A percentile compares a stretch with the other conserved stretches of the same genome.
Conservation (phyloP, 352 stramenopile genomes). For the Pythium pyrilobum region DNA sequence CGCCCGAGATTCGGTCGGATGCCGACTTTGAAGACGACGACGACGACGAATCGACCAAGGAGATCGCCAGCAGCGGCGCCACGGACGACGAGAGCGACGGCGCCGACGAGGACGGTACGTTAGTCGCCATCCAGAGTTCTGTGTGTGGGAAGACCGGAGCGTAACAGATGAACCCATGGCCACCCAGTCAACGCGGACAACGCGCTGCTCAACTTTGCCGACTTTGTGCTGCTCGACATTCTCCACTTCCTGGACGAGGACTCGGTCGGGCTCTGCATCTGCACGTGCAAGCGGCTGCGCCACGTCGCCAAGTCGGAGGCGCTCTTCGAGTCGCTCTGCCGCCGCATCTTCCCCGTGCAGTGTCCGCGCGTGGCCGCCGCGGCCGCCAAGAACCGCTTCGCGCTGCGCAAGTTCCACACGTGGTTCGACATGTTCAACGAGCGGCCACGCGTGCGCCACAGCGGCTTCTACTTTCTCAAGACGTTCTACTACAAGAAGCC, state of each 20-base stretch:
- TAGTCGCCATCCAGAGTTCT: neutral
- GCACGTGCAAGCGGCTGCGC: slow-evolving; percentile 47
- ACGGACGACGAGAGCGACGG: slow-evolving; percentile 9
- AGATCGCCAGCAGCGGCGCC: neutral
- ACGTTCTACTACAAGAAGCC: slow-evolving; percentile 84
- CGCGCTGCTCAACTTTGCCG: slow-evolving; percentile 56
- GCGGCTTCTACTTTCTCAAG: slow-evolving; percentile 76
- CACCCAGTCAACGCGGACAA: slow-evolving; percentile 29
- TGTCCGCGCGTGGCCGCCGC: slow-evolving; percentile 34
- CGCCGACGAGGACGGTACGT: slow-evolving; percentile 21
- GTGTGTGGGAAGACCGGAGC: neutral
- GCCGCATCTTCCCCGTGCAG: slow-evolving; percentile 67
- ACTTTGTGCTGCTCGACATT: slow-evolving; percentile 62
- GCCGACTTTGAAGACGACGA: slow-evolving; percentile 5
- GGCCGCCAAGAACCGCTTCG: slow-evolving; percentile 43
- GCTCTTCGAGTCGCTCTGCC: slow-evolving; percentile 63
- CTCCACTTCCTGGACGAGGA: slow-evolving; percentile 75
- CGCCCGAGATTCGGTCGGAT: slow-evolving; percentile 7
- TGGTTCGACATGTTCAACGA: slow-evolving; percentile 76
- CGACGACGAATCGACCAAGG: neutral
- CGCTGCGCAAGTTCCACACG: slow-evolving; percentile 52
- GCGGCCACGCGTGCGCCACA: slow-evolving; percentile 65
- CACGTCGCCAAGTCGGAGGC: slow-evolving; percentile 47
- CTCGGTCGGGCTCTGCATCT: slow-evolving; percentile 47
- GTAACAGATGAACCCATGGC: neutral